Base-by-base conservation (phyloP, 2,329 filamentous ascomycete species). In the Colletotrichum horii region DNA sequence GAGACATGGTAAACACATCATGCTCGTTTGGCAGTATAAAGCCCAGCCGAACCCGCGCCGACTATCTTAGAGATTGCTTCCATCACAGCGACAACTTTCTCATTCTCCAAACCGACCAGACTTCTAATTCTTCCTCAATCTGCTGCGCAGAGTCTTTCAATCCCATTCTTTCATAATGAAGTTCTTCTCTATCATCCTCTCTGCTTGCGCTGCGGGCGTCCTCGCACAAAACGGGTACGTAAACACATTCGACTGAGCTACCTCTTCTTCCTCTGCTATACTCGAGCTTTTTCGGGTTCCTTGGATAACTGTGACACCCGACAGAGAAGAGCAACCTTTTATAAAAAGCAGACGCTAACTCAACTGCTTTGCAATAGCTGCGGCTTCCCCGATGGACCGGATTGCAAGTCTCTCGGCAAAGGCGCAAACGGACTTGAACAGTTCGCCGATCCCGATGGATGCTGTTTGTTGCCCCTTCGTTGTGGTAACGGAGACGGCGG, bases 401-500 rank as follows among this genome's bases (percentile, higher is more conserved):
- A 58, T 22, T 72, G 74, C 43, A n/a, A 74, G 22, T 76, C 70
- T 2, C 28, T 74, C n/a, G 70, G 58, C 32, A 32, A 43, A 14
- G 56, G 70, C 1, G 56, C 58, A 4, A 60, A 68, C 4, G 70
- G 70, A 8, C 64, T 74, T 4, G 70, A 74, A 60, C 74, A 69
- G n/a, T 74, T 76, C 14, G 32, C 34, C 4, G 68, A 75, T n/a
- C 64, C 34, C 3, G 55, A 66, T 26, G 68, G 68, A 9, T 71
- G 68, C n/a, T 72, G 68, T 26, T 19, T 67, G 9, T 16, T 72
- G 8, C 72, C 72, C 8, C 14, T 52, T 11, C 68, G 72, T 2
- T 72, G 72, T 11, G 52, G 68, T 6, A 72, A 72, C 9, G 62
- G 72, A 4, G 68, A 66, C 26, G 68, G 72, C 11, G 60, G 72